Percentiles rank a stretch among this genome's conserved stretches.
These are phyloP conservation scores for Collariella sp. DNA, from an alignment of 495 filamentous ascomycete species.

Conservation along the genomic window DNA sequence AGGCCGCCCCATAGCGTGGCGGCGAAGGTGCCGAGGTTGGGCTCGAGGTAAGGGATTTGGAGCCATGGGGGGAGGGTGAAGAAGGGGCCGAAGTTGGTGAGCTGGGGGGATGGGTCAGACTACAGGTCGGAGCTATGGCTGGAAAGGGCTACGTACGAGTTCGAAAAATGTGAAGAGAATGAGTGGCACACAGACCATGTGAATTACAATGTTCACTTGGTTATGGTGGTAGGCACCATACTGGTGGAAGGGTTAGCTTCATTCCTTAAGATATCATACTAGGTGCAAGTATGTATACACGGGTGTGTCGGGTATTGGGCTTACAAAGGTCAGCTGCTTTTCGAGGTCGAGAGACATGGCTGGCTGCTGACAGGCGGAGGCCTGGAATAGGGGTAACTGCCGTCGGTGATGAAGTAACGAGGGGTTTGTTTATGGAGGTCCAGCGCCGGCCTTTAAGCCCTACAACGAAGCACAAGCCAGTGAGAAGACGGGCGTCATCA, in stretches of 20 bases:
- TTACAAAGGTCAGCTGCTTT: slow-evolving; percentile 70
- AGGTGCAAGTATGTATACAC: not conserved
- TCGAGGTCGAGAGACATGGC: slow-evolving; percentile 69
- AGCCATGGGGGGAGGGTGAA: slow-evolving; percentile 63
- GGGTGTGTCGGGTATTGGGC: slow-evolving; percentile 18
- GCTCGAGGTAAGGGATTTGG: slow-evolving; percentile 64
- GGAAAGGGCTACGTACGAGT: slow-evolving; percentile 47
- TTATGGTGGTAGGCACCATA: slow-evolving; percentile 95
- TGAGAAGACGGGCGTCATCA: not conserved
- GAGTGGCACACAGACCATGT: slow-evolving; percentile 80
- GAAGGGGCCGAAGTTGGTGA: slow-evolving; percentile 64
- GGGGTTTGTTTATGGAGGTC: not conserved
- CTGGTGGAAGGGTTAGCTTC: slow-evolving; percentile 38
- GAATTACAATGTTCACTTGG: slow-evolving; percentile 80
- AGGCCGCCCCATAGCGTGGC: slow-evolving; percentile 62
- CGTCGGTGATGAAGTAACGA: not conserved
- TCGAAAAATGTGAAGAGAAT: slow-evolving; percentile 73
- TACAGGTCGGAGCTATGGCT: not conserved
- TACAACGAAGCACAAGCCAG: slow-evolving; percentile 1
- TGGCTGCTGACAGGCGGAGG: not conserved
- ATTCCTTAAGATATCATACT: not conserved
- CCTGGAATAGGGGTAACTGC: not conserved
- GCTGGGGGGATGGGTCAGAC: slow-evolving; percentile 38
- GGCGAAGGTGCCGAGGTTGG: slow-evolving; percentile 70
- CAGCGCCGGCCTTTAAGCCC: not conserved